A percentile compares a stretch with the other conserved stretches of the same genome.
These are phyloP conservation scores for Agroathelia rolfsii DNA, from an alignment of 1,284 basidiomycete genomes.

Conservation along the genomic window DNA sequence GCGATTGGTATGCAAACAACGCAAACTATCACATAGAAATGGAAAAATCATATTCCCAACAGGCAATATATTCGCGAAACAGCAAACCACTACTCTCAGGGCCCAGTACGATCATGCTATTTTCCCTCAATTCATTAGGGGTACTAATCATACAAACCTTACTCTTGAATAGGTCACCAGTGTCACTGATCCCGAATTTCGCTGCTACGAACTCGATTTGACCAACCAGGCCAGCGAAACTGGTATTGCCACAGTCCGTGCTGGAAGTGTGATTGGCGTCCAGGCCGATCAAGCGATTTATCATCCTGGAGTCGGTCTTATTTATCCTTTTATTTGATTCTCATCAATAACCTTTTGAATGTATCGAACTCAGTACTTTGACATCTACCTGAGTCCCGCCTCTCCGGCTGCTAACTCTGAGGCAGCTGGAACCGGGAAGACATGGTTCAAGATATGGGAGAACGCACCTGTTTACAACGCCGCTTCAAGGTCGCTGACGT, in stretches of 20 bases:
- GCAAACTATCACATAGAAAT: too few relatives aligned
- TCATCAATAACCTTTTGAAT: slow-evolving; percentile 1
- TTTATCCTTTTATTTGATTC: neutral
- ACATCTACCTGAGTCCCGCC: slow-evolving; percentile 34
- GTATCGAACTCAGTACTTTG: slow-evolving; percentile 21
- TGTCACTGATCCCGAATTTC: slow-evolving; percentile 31
- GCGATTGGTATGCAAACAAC: too few relatives aligned
- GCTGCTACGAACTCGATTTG: slow-evolving; percentile 34
- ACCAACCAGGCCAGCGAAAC: slow-evolving; percentile 25
- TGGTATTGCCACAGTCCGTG: slow-evolving; percentile 30
- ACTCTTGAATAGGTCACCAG: slow-evolving; percentile 25
- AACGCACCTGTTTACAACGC: slow-evolving; percentile 24
- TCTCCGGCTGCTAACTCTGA: slow-evolving; percentile 29
- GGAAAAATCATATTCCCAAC: too few relatives aligned
- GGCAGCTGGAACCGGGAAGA: slow-evolving; percentile 29
- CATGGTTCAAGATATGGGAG: slow-evolving; percentile 43
- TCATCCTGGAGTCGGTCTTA: slow-evolving; percentile 28
- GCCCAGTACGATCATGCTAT: slow-evolving; percentile 21
- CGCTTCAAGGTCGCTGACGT: slow-evolving; percentile 24
- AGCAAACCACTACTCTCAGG: slow-evolving; percentile 31
- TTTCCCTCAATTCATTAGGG: slow-evolving; percentile 1
- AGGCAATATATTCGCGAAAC: slow-evolving; percentile 34
- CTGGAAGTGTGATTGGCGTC: slow-evolving; percentile 28
- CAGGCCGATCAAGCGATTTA: slow-evolving; percentile 22
- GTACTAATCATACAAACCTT: neutral